Percentiles rank a stretch among this genome's conserved stretches.
These are phyloP conservation scores for Vaucheria bursata DNA, from an alignment of 352 stramenopile genomes.

Conservation along the genomic window DNA sequence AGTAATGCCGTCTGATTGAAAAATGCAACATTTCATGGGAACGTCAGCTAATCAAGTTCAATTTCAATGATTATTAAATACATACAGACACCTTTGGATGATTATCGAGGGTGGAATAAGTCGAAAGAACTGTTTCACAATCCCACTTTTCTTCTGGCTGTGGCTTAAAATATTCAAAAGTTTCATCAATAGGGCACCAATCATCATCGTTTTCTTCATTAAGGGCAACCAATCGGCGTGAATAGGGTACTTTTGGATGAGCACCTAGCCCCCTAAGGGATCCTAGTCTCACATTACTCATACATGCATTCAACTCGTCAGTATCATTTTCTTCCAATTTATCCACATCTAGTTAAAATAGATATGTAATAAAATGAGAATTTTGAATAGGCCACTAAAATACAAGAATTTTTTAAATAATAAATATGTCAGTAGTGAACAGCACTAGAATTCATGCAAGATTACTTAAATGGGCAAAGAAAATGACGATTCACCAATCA, in stretches of 20 bases:
- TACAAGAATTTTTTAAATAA: too few relatives aligned
- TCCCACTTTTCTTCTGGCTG: constrained; percentile 73
- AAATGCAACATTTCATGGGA: neutral
- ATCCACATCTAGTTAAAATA: too few relatives aligned
- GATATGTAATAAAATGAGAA: too few relatives aligned
- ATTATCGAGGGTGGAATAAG: constrained; percentile 96
- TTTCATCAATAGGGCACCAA: constrained; percentile 57
- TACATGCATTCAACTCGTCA: too few relatives aligned
- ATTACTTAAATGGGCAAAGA: too few relatives aligned
- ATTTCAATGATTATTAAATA: constrained; percentile 52
- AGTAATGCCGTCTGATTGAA: neutral
- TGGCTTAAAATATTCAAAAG: constrained; percentile 28
- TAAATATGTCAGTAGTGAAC: too few relatives aligned
- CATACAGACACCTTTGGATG: constrained; percentile 78
- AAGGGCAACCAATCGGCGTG: constrained; percentile 10
- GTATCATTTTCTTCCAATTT: too few relatives aligned
- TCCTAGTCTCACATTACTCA: too few relatives aligned
- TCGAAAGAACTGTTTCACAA: constrained; percentile 93
- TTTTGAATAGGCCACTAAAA: too few relatives aligned
- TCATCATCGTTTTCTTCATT: constrained; percentile 53
- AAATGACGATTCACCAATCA: too few relatives aligned
- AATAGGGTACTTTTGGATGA: too few relatives aligned
- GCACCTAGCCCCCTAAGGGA: neutral
- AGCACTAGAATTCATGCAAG: too few relatives aligned
- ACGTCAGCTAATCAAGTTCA: constrained; percentile 39